These are phyloP conservation scores for Fusarium oxysporum DNA, from an alignment of 2,329 filamentous ascomycete genomes.

Conservation along the genomic window DNA sequence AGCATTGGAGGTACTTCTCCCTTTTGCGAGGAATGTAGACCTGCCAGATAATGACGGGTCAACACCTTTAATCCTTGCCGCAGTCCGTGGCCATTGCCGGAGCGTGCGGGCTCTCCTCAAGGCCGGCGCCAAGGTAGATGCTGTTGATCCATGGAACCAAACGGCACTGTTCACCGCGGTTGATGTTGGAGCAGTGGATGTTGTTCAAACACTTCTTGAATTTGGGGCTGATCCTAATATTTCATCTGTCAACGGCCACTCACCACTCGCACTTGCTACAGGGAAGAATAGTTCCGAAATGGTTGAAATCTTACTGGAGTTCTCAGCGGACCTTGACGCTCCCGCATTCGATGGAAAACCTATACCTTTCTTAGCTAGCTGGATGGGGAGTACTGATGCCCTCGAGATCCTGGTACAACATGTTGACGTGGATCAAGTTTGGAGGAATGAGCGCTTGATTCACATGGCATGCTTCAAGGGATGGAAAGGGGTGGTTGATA, in stretches of 20 bases:
- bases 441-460: conserved; percentile 21
- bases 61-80: conserved; percentile 31
- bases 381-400: conserved; percentile 10
- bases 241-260: conserved; percentile 11
- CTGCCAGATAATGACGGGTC: conserved; percentile 24
- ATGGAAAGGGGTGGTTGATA: conserved; percentile 24
- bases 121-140: conserved; percentile 29
- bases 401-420: conserved; percentile 27
- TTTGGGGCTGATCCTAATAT: conserved; percentile 30
- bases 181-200: conserved; percentile 15
- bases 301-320: conserved; percentile 25
- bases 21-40: conserved; percentile 27
- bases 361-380: conserved; percentile 23
- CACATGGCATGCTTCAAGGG: conserved; percentile 31
- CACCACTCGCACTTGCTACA: conserved; percentile 22
- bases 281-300: conserved; percentile 23
- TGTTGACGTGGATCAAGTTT: conserved; percentile 25
- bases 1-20: conserved; percentile 28
- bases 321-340: conserved; percentile 9
- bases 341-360: conserved; percentile 23
- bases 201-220: conserved; percentile 24
- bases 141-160: conserved; percentile 22
- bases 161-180: conserved; percentile 32
- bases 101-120: conserved; percentile 25
- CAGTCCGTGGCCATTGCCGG: conserved; percentile 12